Evolutionary conservation across 2,329 filamentous ascomycete genomes (phyloP), one percentile per base, ranked within the genome.

Genomic region (Chlorencoelia australis): DNA sequence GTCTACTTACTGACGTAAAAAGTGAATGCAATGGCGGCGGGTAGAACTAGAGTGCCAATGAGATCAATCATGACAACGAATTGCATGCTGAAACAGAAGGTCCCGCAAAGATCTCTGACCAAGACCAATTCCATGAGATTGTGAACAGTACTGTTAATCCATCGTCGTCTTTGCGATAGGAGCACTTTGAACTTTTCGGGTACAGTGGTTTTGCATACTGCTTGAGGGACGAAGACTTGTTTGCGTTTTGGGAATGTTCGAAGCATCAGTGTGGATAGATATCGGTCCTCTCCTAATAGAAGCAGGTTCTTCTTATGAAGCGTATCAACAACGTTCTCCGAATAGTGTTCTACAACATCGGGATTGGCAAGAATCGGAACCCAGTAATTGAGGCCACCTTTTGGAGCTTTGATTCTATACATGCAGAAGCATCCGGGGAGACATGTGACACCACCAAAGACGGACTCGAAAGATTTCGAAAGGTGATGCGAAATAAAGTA

Each of bases 61-160:
- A 98, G 70, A 63, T 98, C 91, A 55, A 98, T 83, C 58, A 88
- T 94, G 45, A 98, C 82, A 47, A 98, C 81, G 58, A 98, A 98
- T 63, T 98, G 91, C 91, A 98, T 98, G 61, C 86, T 94, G 69
- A 98, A 98, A 69, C 93, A 98, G 67, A 98, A 98, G 3, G 91
- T 98, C 48, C 91, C 91, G 57, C 91, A 98, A 11, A 98, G 74
- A 66, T 98, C 91, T 46, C 88, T 78, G 29, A 98, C 93, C 21
- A 98, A 74, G 35, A 96, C 79, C 41, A 98, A 75, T 62, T 98
- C 91, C 84, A 98, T 95, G 29, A 98, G 68, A 58, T 98, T 98
- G 69, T 98, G 91, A 33, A 98, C 82, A 4, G 91, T 98, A 59
- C 86, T 94, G 73, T 98, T 98, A 65, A 98, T 98, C 91, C 91